These are phyloP conservation scores for Rubia balearica DNA, from an alignment of 305 asterid genomes.

Conservation along the genomic window DNA sequence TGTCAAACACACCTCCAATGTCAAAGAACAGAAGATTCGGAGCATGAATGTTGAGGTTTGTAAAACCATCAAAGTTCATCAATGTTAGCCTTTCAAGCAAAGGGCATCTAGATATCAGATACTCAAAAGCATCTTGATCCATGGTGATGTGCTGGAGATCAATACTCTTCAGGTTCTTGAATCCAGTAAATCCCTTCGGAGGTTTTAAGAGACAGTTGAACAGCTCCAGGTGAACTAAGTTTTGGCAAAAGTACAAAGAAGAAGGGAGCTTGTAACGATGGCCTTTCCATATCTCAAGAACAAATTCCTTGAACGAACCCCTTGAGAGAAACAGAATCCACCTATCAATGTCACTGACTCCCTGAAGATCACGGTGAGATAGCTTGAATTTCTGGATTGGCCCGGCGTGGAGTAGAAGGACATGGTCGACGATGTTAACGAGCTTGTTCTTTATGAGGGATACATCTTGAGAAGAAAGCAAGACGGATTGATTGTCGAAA, in stretches of 20 bases:
- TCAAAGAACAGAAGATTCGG: constrained; percentile 90
- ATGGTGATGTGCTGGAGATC: constrained; percentile 96
- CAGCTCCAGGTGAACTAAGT: constrained; percentile 74
- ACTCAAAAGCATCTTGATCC: constrained; percentile 82
- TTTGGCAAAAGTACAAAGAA: constrained; percentile 58
- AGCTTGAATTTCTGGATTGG: constrained; percentile 84
- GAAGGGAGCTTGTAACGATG: constrained; percentile 90
- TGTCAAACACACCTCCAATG: constrained; percentile 83
- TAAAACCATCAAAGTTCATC: constrained; percentile 89
- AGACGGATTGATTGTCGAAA: constrained; percentile 77
- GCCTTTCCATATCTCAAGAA: constrained; percentile 96
- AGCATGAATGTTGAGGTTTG: constrained; percentile 57
- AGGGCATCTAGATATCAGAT: constrained; percentile 65
- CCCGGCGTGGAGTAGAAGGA: constrained; percentile 78
- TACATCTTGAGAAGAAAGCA: constrained; percentile 71
- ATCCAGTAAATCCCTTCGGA: constrained; percentile 58
- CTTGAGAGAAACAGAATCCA: constrained; percentile 91
- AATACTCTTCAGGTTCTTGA: constrained; percentile 73
- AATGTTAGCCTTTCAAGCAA: constrained; percentile 79
- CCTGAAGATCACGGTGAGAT: constrained; percentile 93
- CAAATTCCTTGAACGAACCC: constrained; percentile 63
- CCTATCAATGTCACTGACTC: constrained; percentile 75
- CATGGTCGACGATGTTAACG: constrained; percentile 78
- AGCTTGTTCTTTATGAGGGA: constrained; percentile 57
- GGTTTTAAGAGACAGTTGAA: constrained; percentile 86